phyloP scores from a whole-genome alignment of 2,329 filamentous ascomycete genomes.

The Whalleya microplaca region DNA sequence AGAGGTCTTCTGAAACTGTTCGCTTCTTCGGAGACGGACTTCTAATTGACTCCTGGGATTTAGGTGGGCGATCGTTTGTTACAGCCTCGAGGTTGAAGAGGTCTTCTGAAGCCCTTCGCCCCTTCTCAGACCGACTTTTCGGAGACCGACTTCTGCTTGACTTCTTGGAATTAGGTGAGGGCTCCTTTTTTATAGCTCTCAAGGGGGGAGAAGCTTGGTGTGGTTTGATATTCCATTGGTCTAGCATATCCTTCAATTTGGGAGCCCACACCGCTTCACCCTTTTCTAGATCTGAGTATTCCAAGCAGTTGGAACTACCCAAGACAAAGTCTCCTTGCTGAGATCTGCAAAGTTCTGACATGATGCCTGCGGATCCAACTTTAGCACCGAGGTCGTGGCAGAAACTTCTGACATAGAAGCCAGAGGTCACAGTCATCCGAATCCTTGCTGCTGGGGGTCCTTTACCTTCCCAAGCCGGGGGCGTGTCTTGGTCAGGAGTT shows the following conservation, averaged over 20 bases:
- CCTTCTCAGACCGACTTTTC: too few relatives aligned
- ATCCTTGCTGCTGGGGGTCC: constrained; percentile 79
- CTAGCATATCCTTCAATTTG: constrained; percentile 61
- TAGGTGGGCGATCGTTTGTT: too few relatives aligned
- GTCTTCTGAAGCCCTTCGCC: too few relatives aligned
- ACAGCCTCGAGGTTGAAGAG: too few relatives aligned
- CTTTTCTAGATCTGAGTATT: constrained; percentile 74
- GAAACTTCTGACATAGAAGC: constrained; percentile 94
- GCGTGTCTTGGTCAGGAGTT: constrained; percentile 49
- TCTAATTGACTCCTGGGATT: too few relatives aligned
- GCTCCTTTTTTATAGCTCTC: constrained; percentile 20
- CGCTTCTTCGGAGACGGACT: background rate
- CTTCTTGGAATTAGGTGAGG: background rate
- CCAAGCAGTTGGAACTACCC: constrained; percentile 70
- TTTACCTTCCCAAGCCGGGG: constrained; percentile 61
- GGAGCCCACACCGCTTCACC: constrained; percentile 85
- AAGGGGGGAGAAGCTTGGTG: constrained; percentile 13
- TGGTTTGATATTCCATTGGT: constrained; percentile 43
- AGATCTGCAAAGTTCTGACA: constrained; percentile 81
- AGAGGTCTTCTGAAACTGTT: background rate
- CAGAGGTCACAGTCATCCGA: constrained; percentile 89
- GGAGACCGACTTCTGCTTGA: background rate
- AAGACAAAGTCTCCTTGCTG: constrained; percentile 82
- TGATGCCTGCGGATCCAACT: constrained; percentile 79
- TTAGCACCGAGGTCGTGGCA: constrained; percentile 89